Percentiles rank a stretch among this genome's conserved stretches.
Evolutionary conservation across 2,329 filamentous ascomycete species (phyloP).

Genomic region (Hypocreales sp.): DNA sequence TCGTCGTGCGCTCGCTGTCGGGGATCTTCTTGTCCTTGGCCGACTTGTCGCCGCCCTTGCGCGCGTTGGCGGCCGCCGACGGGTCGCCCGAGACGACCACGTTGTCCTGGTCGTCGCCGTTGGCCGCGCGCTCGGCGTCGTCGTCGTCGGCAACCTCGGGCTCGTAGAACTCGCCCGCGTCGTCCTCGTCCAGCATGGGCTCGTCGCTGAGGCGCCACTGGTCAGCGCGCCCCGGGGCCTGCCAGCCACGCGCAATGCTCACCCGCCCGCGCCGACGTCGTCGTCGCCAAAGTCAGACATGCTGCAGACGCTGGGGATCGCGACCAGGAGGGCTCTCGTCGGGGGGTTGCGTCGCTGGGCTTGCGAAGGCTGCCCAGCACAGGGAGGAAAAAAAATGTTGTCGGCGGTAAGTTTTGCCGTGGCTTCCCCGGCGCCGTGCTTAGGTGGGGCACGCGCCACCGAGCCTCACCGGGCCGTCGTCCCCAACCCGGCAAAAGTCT

Average conservation of each 20-base stretch:
- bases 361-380: neutral
- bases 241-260: slow-evolving; percentile 14
- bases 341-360: too few relatives aligned
- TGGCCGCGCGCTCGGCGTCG: slow-evolving; percentile 32
- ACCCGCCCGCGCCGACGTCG: slow-evolving; percentile 42
- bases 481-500: slow-evolving; percentile 13
- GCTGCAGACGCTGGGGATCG: slow-evolving; percentile 7
- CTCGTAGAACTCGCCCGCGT: slow-evolving; percentile 41
- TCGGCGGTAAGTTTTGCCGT: slow-evolving; percentile 11
- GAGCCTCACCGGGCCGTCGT: slow-evolving; percentile 6
- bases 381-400: neutral
- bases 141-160: slow-evolving; percentile 38
- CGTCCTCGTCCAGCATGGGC: slow-evolving; percentile 58
- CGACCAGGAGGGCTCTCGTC: too few relatives aligned
- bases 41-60: slow-evolving; percentile 37
- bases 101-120: slow-evolving; percentile 42
- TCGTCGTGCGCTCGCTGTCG: slow-evolving; percentile 76
- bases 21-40: slow-evolving; percentile 77
- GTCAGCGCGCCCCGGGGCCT: slow-evolving; percentile 10
- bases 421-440: slow-evolving; percentile 10
- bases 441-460: slow-evolving; percentile 1
- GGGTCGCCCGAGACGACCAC: slow-evolving; percentile 47
- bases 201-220: slow-evolving; percentile 37
- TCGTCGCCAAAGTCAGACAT: slow-evolving; percentile 68
- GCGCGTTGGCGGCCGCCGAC: slow-evolving; percentile 38